phyloP scores from a whole-genome alignment of 768 basidiomycete species.

The Lentinus brumalis region DNA sequence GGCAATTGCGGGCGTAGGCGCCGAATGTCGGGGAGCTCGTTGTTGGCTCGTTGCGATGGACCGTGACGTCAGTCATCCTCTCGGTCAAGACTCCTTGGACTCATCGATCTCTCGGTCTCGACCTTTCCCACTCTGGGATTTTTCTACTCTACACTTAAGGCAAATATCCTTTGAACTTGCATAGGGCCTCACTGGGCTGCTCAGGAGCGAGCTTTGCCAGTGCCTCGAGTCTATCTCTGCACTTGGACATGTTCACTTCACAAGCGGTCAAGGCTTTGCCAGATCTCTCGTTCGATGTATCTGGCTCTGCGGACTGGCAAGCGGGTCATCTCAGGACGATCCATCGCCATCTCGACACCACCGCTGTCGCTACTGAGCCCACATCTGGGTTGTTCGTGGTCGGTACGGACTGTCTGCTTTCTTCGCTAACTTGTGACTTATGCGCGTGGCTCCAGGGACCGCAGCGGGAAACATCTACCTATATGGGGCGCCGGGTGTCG shows the following conservation, averaged over 20 bases:
- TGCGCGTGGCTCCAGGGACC: constrained; percentile 51
- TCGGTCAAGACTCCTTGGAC: too few species aligned
- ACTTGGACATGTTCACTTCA: constrained; percentile 5
- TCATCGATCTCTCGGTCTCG: too few species aligned
- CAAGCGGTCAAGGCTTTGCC: constrained; percentile 32
- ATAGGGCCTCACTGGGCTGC: too few species aligned
- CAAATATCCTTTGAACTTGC: too few species aligned
- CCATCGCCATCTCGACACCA: constrained; percentile 53
- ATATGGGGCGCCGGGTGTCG: constrained; percentile 69
- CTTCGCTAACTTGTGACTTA: not conserved
- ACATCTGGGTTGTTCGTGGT: constrained; percentile 61
- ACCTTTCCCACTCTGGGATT: too few species aligned
- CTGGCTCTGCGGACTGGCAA: constrained; percentile 61
- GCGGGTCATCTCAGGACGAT: constrained; percentile 49
- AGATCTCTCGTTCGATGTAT: constrained; percentile 60
- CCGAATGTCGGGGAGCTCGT: too few species aligned
- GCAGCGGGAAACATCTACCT: constrained; percentile 61
- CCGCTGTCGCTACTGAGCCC: constrained; percentile 59
- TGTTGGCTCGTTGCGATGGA: too few species aligned
- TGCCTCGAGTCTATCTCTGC: too few species aligned
- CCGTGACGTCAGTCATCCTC: too few species aligned
- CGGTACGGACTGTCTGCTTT: constrained; percentile 41
- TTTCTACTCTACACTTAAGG: too few species aligned
- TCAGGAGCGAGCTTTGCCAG: too few species aligned
- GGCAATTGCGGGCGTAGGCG: too few species aligned